Percentiles rank a stretch among this genome's conserved stretches.
These are phyloP conservation scores for Lactifluus rugatus DNA, from an alignment of 768 basidiomycete species.

Conservation along the genomic window DNA sequence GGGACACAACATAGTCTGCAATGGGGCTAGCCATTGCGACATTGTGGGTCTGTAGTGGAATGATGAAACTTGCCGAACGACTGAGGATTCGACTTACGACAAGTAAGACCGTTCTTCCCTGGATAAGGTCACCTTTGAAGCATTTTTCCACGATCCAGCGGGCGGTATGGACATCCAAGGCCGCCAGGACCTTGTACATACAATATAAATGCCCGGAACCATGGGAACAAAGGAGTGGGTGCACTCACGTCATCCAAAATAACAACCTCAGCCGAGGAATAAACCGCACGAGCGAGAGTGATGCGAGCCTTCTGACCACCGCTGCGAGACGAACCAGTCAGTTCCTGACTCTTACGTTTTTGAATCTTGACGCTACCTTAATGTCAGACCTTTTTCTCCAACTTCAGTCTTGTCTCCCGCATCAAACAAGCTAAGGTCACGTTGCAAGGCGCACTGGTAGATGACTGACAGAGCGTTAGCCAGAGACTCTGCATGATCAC, in stretches of 20 bases:
- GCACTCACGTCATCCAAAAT: conserved; percentile 59
- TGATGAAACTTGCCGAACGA: background rate
- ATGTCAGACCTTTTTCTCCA: conserved; percentile 48
- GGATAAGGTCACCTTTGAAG: conserved; percentile 38
- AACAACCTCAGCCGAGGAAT: conserved; percentile 50
- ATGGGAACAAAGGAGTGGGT: background rate
- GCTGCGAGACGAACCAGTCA: conserved; percentile 18
- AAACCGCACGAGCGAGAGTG: conserved; percentile 49
- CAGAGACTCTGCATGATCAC: background rate
- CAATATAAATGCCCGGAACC: background rate
- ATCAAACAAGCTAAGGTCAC: conserved; percentile 38
- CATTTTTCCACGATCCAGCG: conserved; percentile 43
- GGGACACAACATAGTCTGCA: conserved; percentile 46
- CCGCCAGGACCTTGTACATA: conserved; percentile 32
- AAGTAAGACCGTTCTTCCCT: conserved; percentile 41
- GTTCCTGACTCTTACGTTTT: no score
- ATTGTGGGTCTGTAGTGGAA: conserved; percentile 36
- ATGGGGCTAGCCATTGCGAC: conserved; percentile 44
- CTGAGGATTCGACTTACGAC: conserved; percentile 30
- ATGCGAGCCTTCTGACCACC: conserved; percentile 54
- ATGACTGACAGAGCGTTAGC: conserved; percentile 1
- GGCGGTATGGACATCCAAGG: conserved; percentile 45
- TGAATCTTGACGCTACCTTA: conserved; percentile 22
- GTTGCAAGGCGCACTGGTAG: conserved; percentile 23
- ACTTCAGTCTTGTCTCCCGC: conserved; percentile 46